A percentile compares a stretch with the other conserved stretches of the same genome.
Conservation (phyloP, 2,329 filamentous ascomycete species). For the Aspergillus transmontanensis region DNA sequence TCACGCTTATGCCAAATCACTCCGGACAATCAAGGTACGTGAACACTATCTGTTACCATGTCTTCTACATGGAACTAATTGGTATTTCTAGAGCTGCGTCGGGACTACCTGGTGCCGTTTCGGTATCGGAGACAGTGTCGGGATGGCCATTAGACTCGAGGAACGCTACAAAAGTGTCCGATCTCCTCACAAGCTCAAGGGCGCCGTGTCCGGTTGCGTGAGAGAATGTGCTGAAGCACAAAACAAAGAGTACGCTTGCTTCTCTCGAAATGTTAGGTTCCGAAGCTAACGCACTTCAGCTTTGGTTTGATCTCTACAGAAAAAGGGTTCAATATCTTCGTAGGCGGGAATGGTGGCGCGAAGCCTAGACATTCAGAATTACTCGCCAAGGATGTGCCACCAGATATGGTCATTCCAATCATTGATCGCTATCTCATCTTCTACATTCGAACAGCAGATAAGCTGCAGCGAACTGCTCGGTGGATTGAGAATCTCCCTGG, state of each 20-base stretch:
- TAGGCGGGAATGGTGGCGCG: slow-evolving; percentile 85
- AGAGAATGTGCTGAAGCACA: slow-evolving; percentile 90
- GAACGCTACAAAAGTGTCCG: slow-evolving; percentile 91
- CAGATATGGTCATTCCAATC: slow-evolving; percentile 78
- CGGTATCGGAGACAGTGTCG: slow-evolving; percentile 86
- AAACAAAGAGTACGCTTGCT: slow-evolving; percentile 72
- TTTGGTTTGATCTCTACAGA: slow-evolving; percentile 91
- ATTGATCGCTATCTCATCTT: slow-evolving; percentile 89
- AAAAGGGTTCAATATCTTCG: slow-evolving; percentile 91
- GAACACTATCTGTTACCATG: not conserved
- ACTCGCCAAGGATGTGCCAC: slow-evolving; percentile 81
- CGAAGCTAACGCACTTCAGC: slow-evolving; percentile 43
- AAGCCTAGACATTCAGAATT: slow-evolving; percentile 81
- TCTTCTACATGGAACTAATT: slow-evolving; percentile 9
- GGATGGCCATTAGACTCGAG: slow-evolving; percentile 84
- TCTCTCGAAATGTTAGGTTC: too few species aligned
- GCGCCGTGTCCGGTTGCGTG: slow-evolving; percentile 87
- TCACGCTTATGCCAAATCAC: slow-evolving; percentile 85
- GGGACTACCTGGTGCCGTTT: slow-evolving; percentile 90
- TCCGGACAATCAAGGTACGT: slow-evolving; percentile 75
- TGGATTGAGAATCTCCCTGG: slow-evolving; percentile 86
- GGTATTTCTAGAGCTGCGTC: slow-evolving; percentile 68
- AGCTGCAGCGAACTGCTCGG: slow-evolving; percentile 81
- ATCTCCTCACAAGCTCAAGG: slow-evolving; percentile 89
- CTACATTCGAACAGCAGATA: slow-evolving; percentile 91